These are phyloP conservation scores for Cercospora zeae-maydis DNA, from an alignment of 2,329 filamentous ascomycete genomes.

Conservation along the genomic window DNA sequence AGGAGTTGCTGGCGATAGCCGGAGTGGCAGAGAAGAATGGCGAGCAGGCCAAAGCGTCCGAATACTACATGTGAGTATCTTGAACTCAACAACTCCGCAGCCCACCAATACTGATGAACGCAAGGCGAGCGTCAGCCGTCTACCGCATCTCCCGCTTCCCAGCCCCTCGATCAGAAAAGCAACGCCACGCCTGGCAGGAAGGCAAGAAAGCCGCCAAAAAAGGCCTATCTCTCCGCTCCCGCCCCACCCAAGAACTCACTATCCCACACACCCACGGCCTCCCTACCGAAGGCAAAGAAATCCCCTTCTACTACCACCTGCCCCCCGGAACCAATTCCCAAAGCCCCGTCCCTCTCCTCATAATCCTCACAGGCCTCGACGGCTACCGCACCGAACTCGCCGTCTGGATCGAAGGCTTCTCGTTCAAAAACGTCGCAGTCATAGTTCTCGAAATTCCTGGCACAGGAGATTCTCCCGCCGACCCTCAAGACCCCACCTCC, in stretches of 20 bases:
- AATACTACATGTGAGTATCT: slow-evolving; percentile 54
- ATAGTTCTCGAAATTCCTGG: slow-evolving; percentile 56
- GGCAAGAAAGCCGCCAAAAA: slow-evolving; percentile 64
- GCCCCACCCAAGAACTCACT: slow-evolving; percentile 59
- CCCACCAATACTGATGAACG: slow-evolving; percentile 5
- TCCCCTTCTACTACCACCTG: slow-evolving; percentile 64
- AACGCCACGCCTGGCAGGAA: slow-evolving; percentile 61
- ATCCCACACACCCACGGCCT: slow-evolving; percentile 57
- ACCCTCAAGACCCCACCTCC: slow-evolving; percentile 44
- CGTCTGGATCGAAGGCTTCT: slow-evolving; percentile 52
- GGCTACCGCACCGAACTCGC: slow-evolving; percentile 57
- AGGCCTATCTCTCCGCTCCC: slow-evolving; percentile 50
- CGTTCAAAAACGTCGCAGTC: slow-evolving; percentile 48
- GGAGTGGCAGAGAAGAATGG: slow-evolving; percentile 48
- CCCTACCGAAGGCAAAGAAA: slow-evolving; percentile 51
- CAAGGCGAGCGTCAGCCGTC: slow-evolving; percentile 63
- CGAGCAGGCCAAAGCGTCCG: slow-evolving; percentile 53
- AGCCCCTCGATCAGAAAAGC: slow-evolving; percentile 45
- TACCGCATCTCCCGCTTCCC: slow-evolving; percentile 72
- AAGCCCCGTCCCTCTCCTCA: slow-evolving; percentile 49
- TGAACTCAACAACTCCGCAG: background rate
- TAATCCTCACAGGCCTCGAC: slow-evolving; percentile 58
- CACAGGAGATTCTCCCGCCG: slow-evolving; percentile 55
- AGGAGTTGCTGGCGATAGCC: slow-evolving; percentile 53
- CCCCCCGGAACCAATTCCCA: slow-evolving; percentile 47